Conservation (phyloP, 2,329 filamentous ascomycete genomes). For the Monosporascus sp. region DNA sequence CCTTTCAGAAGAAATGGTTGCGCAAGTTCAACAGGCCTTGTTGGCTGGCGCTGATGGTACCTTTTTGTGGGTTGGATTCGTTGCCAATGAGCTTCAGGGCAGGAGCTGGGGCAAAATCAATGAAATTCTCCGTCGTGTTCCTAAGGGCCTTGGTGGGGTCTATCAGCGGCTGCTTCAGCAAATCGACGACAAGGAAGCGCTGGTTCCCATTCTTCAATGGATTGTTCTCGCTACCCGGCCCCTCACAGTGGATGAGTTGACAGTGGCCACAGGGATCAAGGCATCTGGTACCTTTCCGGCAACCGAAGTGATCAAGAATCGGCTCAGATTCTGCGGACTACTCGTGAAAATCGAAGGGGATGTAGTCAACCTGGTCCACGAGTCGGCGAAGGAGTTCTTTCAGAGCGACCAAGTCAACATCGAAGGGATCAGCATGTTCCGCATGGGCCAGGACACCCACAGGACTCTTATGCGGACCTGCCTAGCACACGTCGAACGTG, state of each 20-base stretch:
- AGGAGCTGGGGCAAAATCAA: conserved; percentile 11
- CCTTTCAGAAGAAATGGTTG: conserved; percentile 10
- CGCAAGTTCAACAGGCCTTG: conserved; percentile 12
- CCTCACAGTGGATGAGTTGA: conserved; percentile 18
- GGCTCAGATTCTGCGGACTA: neutral
- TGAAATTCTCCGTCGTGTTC: conserved; percentile 14
- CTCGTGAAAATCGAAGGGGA: conserved; percentile 2
- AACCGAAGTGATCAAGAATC: neutral
- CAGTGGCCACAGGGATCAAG: conserved; percentile 9
- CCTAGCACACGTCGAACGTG: conserved; percentile 10
- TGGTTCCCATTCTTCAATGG: conserved; percentile 19
- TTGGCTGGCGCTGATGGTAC: conserved; percentile 19
- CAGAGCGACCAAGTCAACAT: conserved; percentile 19
- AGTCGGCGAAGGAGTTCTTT: conserved; percentile 19
- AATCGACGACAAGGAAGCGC: conserved; percentile 14
- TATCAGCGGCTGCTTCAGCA: conserved; percentile 16
- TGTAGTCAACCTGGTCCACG: conserved; percentile 15
- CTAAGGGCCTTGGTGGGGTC: conserved; percentile 18
- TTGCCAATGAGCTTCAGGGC: conserved; percentile 12
- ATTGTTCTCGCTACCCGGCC: conserved; percentile 19
- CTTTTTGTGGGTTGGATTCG: neutral
- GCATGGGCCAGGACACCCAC: conserved; percentile 16
- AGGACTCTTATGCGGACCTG: conserved; percentile 17
- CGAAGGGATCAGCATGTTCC: conserved; percentile 19
- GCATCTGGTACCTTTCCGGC: neutral